phyloP scores from a whole-genome alignment of 371 early-diverging fungal genomes.

The Ecytonucleospora hepatopenaei region DNA sequence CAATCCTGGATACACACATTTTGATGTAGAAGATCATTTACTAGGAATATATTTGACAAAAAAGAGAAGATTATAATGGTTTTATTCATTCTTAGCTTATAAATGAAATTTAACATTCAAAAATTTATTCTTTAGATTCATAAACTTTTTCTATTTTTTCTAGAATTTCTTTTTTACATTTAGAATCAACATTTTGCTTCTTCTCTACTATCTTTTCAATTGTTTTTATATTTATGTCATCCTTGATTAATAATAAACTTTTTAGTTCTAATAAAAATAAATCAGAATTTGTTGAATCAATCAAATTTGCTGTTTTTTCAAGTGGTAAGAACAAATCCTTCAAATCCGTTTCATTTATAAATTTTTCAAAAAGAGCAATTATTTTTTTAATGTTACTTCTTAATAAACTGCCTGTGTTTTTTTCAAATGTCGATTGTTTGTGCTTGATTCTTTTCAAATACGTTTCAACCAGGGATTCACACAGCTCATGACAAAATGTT shows the following conservation, averaged over 20 bases:
- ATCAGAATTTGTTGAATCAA: slow-evolving; percentile 41
- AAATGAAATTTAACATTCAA: too few relatives aligned
- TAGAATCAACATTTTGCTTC: slow-evolving; percentile 28
- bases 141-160: background rate
- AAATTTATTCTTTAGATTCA: background rate
- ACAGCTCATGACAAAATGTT: slow-evolving; percentile 42
- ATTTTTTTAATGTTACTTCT: slow-evolving; percentile 40
- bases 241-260: slow-evolving; percentile 21
- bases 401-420: slow-evolving; percentile 22
- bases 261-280: slow-evolving; percentile 49
- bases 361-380: slow-evolving; percentile 28
- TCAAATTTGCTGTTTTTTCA: slow-evolving; percentile 37
- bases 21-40: background rate
- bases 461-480: slow-evolving; percentile 7
- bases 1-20: background rate
- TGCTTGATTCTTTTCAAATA: slow-evolving; percentile 47
- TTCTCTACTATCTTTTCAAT: slow-evolving; percentile 37
- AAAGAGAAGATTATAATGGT: background rate
- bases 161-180: slow-evolving; percentile 20
- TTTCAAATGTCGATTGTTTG: slow-evolving; percentile 32
- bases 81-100: too few relatives aligned
- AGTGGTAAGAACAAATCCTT: slow-evolving; percentile 23
- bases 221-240: slow-evolving; percentile 28
- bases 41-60: background rate
- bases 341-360: slow-evolving; percentile 38